Evolutionary conservation across 805 yeast species (phyloP), one percentile per base, ranked within the genome.

Genomic region (Hanseniaspora nectarophila): DNA sequence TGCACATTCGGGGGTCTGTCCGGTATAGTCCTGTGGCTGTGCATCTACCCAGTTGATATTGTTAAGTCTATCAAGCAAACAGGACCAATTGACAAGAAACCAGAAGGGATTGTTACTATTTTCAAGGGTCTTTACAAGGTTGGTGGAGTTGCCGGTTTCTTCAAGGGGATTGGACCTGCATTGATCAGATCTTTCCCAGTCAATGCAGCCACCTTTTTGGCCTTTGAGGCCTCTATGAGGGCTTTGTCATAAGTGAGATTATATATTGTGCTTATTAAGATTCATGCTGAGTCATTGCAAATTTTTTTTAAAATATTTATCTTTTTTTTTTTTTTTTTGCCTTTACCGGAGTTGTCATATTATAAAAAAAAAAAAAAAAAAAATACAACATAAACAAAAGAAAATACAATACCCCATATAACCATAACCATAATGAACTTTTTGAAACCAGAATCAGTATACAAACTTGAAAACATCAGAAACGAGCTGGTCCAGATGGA

Each of bases 121-220:
- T 43, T 74, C n/a, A 76, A 76, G 54, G 72, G 73, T 53, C 73
- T 86, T 21, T 73, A 64, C 61, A 66, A 64, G 45, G 71, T 73
- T n/a, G 71, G 73, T 49, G 97, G 97, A 26, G 54, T 79, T 24
- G 72, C 72, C 56, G 95, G 95, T 0, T 84, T 92, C 62, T 85
- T 85, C 69, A 82, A 82, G 68, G 99, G 99, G 1, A 89, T 94
- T 63, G 67, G 79, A 18, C 97, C 98, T 35, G 89, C 97, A 0
- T 78, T 92, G 57, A 70, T 92, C 57, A 82, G 99, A 69, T 97
- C 99, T 46, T 95, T 95, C 3, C 98, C 98, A 0, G 98, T 94
- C 3, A 94, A 92, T 64, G 99, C 95, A 39, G 95, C 94, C 29
- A 94, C 98, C 0, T 92, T 92, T 69, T 82, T 87, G 42, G 88